A percentile compares a stretch with the other conserved stretches of the same genome.
Conservation (phyloP, 371 early-diverging fungal species). For the Nematocida major region DNA sequence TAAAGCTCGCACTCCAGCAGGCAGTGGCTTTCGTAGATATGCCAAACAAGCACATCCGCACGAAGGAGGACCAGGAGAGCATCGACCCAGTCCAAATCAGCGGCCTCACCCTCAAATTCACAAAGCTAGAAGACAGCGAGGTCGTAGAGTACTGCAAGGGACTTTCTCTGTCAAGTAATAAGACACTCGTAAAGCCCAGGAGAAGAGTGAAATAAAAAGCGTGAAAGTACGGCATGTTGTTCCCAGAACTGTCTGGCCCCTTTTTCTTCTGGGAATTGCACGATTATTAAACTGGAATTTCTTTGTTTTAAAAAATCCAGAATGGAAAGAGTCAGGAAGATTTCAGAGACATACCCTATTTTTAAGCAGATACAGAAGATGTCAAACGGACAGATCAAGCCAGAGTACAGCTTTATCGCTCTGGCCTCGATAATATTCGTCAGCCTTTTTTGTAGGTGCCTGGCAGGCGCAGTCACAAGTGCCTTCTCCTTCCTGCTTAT, state of each 20-base stretch:
- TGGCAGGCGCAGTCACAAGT: constrained; percentile 35
- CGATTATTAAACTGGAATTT: constrained; percentile 41
- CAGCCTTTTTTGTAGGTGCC: constrained; percentile 12
- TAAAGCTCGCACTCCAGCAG: constrained; percentile 7
- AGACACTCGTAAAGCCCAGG: no score
- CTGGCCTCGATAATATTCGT: constrained; percentile 23
- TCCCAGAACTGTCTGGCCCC: no score
- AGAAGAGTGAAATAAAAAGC: no score
- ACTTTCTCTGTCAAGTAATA: no score
- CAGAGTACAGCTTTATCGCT: constrained; percentile 55
- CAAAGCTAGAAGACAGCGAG: constrained; percentile 1
- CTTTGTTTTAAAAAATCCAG: constrained; percentile 51
- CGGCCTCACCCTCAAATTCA: neutral
- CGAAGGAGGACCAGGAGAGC: constrained; percentile 56
- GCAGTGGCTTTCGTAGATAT: constrained; percentile 63
- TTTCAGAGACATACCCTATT: constrained; percentile 54
- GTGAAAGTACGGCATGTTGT: no score
- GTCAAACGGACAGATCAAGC: constrained; percentile 42
- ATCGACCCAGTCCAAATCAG: neutral
- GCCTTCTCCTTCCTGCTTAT: constrained; percentile 10
- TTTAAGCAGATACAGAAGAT: constrained; percentile 51
- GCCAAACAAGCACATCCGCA: constrained; percentile 53
- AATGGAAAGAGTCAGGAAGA: constrained; percentile 60
- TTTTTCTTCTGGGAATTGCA: neutral
- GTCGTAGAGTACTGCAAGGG: constrained; percentile 35